Conservation (phyloP, 495 filamentous ascomycete genomes). For the Bryoglossum gracile region DNA sequence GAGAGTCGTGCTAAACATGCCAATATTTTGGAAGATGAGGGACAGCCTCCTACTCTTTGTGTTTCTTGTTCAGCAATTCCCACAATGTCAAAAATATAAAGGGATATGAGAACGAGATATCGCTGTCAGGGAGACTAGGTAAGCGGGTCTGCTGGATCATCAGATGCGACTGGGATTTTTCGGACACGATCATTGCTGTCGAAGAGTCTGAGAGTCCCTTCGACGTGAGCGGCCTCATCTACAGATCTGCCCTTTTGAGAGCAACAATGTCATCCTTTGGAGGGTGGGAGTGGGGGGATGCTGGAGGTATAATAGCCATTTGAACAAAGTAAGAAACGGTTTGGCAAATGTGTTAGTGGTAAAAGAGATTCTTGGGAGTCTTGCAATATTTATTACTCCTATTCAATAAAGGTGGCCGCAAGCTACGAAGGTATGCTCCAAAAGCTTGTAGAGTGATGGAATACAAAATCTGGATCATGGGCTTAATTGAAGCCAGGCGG, state of each 20-base stretch:
- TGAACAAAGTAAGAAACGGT: not conserved
- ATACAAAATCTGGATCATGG: too few relatives aligned
- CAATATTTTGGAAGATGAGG: not conserved
- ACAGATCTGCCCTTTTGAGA: not conserved
- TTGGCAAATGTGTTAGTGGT: too few relatives aligned
- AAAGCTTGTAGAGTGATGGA: too few relatives aligned
- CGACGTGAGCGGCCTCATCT: not conserved
- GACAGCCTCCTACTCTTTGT: not conserved
- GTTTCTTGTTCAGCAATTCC: constrained; percentile 1
- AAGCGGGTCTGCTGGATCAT: constrained; percentile 2
- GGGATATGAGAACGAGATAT: constrained; percentile 1
- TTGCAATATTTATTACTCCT: too few relatives aligned
- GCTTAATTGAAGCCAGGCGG: too few relatives aligned
- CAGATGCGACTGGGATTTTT: constrained; percentile 1
- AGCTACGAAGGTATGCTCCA: too few relatives aligned
- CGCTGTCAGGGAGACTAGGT: constrained; percentile 2
- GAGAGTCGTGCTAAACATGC: not conserved
- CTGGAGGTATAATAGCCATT: not conserved
- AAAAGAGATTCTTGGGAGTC: too few relatives aligned
- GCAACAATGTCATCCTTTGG: constrained; percentile 1
- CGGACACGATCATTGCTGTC: constrained; percentile 1
- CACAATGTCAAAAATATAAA: constrained; percentile 1
- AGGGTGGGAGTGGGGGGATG: not conserved
- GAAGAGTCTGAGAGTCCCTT: constrained; percentile 8
- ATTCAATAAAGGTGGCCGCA: too few relatives aligned